These are phyloP conservation scores for Myxozyma mucilagina DNA, from an alignment of 805 yeast genomes.

Conservation along the genomic window DNA sequence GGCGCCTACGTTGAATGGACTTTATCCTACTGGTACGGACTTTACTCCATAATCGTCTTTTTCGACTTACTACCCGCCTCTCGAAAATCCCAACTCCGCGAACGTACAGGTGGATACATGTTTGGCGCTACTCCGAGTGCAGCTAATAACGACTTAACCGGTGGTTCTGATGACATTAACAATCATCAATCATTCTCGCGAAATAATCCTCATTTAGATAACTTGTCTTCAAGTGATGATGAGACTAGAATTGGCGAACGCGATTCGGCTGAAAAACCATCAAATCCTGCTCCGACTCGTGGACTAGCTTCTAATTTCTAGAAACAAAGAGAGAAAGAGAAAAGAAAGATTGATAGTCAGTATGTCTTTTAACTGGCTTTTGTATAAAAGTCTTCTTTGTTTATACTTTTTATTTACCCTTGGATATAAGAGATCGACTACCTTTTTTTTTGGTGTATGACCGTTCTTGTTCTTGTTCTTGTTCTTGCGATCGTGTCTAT, in stretches of 20 bases:
- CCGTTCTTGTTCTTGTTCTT: too few species aligned
- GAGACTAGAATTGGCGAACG: neutral
- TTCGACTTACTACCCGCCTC: slow-evolving; percentile 62
- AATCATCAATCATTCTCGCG: neutral
- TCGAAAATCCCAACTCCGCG: slow-evolving; percentile 19
- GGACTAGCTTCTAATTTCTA: neutral
- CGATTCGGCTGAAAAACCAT: neutral
- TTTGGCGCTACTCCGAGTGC: slow-evolving; percentile 2
- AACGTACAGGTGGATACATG: slow-evolving; percentile 10
- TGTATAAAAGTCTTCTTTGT: too few species aligned
- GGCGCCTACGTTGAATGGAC: slow-evolving; percentile 73
- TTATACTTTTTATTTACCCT: too few species aligned
- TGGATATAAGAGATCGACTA: too few species aligned
- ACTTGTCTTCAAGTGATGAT: neutral
- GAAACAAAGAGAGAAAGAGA: too few species aligned
- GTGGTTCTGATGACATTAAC: neutral
- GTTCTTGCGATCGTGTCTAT: too few species aligned
- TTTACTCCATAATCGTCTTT: slow-evolving; percentile 61
- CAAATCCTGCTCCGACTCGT: neutral
- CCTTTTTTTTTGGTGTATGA: too few species aligned
- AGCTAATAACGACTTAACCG: neutral
- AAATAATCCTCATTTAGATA: neutral
- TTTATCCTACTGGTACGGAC: slow-evolving; percentile 80
- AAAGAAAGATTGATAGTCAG: too few species aligned
- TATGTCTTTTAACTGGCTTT: too few species aligned